phyloP scores from a whole-genome alignment of 2,329 filamentous ascomycete species.

The Aspergillus transmontanensis region DNA sequence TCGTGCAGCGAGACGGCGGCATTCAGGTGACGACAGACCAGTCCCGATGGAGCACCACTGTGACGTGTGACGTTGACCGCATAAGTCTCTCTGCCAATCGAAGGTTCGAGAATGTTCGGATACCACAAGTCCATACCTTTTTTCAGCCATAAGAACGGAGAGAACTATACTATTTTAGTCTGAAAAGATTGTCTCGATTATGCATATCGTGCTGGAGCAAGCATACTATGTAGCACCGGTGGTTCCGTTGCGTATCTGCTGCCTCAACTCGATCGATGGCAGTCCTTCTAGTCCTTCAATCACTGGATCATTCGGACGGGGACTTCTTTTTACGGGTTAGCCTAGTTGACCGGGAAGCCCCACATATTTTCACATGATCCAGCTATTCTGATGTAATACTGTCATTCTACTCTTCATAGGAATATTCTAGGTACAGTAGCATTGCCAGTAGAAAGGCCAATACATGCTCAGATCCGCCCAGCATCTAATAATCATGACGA shows the following conservation, averaged over 20 bases:
- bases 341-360: neutral
- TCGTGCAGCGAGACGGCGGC: constrained; percentile 7
- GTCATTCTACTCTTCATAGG: neutral
- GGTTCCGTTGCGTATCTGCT: neutral
- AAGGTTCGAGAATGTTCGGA: constrained; percentile 44
- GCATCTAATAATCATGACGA: neutral
- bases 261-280: neutral
- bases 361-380: neutral
- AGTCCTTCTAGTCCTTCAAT: neutral
- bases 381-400: neutral
- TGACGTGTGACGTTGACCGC: constrained; percentile 38
- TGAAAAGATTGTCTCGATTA: neutral
- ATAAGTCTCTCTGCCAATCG: constrained; percentile 21
- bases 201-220: neutral
- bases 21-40: constrained; percentile 20
- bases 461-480: neutral
- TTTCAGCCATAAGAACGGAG: neutral
- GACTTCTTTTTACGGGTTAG: neutral
- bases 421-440: neutral
- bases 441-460: too few relatives aligned
- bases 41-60: constrained; percentile 15
- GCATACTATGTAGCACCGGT: neutral
- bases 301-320: neutral
- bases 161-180: neutral
- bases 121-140: neutral